Percentiles rank a stretch among this genome's conserved stretches.
phyloP scores from a whole-genome alignment of 176 grass and related monocot genomes.

The Lolium multiflorum region DNA sequence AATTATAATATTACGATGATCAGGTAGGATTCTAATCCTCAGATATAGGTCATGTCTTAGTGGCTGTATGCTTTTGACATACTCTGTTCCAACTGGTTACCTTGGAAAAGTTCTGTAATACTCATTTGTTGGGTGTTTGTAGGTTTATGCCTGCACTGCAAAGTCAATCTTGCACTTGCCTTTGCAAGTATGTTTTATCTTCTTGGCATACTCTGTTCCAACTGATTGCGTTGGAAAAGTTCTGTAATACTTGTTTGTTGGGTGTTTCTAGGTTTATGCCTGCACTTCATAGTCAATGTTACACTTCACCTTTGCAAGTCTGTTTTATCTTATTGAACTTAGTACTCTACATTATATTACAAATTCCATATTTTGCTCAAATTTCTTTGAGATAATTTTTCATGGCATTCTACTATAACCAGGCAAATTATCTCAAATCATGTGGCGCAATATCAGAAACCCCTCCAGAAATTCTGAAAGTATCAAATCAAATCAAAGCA shows the following conservation, averaged over 20 bases:
- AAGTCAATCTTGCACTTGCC: background rate
- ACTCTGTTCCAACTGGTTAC: no score
- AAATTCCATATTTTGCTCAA: background rate
- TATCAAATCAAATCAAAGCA: constrained; percentile 3
- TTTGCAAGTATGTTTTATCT: background rate
- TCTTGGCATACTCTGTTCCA: background rate
- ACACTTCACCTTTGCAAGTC: background rate
- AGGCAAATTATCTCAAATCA: constrained; percentile 78
- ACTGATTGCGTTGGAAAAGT: no score
- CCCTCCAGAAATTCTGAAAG: constrained; percentile 53
- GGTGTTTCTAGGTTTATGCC: background rate
- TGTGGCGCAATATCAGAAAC: constrained; percentile 68
- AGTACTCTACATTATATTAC: background rate
- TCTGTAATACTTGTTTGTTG: background rate
- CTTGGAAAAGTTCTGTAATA: no score
- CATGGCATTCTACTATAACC: constrained; percentile 25
- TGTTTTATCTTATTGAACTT: background rate
- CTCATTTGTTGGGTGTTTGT: background rate
- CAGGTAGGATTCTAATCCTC: background rate
- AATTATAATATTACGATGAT: background rate
- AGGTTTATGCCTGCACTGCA: background rate
- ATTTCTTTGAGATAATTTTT: background rate
- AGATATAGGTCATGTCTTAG: background rate
- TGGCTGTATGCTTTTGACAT: no score
- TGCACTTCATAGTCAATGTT: background rate